A percentile compares a stretch with the other conserved stretches of the same genome.
Evolutionary conservation across 306 rosid species (phyloP).

Genomic region (Malus fusca): DNA sequence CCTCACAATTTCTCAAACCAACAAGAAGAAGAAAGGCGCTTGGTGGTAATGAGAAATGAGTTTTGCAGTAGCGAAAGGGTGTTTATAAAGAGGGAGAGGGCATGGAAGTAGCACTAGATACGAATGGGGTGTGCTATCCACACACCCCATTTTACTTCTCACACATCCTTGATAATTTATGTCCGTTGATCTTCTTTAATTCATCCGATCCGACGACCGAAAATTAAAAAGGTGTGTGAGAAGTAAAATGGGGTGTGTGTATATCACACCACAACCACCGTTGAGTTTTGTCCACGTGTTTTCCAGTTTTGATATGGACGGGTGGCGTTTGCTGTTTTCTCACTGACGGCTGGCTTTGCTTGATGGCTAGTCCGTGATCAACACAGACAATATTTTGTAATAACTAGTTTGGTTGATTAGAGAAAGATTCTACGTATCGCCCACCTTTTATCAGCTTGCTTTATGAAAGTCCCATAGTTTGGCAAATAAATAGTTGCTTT

Average conservation of each 20-base stretch:
- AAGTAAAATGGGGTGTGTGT: too few relatives aligned
- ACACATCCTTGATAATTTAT: too few relatives aligned
- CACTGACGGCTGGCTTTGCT: background rate
- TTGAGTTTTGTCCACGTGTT: slow-evolving; percentile 30
- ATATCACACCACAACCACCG: background rate
- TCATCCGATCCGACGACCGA: too few relatives aligned
- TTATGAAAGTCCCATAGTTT: too few relatives aligned
- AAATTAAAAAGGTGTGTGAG: too few relatives aligned
- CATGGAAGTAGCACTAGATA: background rate
- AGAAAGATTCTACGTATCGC: too few relatives aligned
- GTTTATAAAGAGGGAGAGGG: slow-evolving; percentile 1
- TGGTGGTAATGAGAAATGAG: background rate
- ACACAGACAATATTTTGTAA: background rate
- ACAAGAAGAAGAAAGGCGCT: background rate
- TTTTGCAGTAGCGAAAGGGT: background rate
- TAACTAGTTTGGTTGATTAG: background rate
- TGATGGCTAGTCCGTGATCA: background rate
- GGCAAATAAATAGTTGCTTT: too few relatives aligned
- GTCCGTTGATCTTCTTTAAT: too few relatives aligned
- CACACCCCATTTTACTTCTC: too few relatives aligned
- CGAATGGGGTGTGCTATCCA: background rate
- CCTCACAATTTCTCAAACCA: background rate
- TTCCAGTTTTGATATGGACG: background rate
- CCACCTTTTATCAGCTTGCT: too few relatives aligned
- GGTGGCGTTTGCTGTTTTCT: background rate